A percentile compares a stretch with the other conserved stretches of the same genome.
Conservation (phyloP, 768 basidiomycete species). For the Naganishia kalamii region DNA sequence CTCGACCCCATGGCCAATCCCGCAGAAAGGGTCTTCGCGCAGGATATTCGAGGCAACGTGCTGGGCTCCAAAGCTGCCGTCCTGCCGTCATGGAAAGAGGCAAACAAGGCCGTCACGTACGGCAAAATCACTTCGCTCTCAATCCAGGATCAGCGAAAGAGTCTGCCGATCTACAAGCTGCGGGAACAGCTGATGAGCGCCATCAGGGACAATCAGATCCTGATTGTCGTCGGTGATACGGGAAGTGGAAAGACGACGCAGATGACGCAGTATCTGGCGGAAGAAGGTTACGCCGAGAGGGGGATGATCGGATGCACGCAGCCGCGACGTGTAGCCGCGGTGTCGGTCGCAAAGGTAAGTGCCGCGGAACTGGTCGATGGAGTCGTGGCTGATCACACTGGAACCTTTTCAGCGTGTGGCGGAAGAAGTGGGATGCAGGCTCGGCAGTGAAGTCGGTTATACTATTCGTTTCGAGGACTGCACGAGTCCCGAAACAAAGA, state of each 20-base stretch:
- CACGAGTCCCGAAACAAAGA: conserved; percentile 94
- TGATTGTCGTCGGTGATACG: conserved; percentile 97
- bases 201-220: conserved; percentile 86
- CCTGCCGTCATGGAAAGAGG: conserved; percentile 81
- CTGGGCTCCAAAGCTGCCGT: conserved; percentile 69
- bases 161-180: conserved; percentile 89
- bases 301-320: conserved; percentile 95
- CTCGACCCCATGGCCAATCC: conserved; percentile 94
- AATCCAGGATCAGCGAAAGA: conserved; percentile 88
- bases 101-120: conserved; percentile 88
- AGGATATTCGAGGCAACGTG: conserved; percentile 66
- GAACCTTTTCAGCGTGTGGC: conserved; percentile 60
- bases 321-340: conserved; percentile 97
- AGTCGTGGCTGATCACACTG: not conserved
- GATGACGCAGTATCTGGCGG: conserved; percentile 97
- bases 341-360: conserved; percentile 81
- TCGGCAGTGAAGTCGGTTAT: conserved; percentile 97
- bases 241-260: conserved; percentile 99
- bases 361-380: no score
- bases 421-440: conserved; percentile 94
- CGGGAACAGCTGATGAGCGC: conserved; percentile 83
- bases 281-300: conserved; percentile 82
- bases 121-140: conserved; percentile 84
- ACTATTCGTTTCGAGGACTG: conserved; percentile 99
- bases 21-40: conserved; percentile 79